Percentiles rank a stretch among this genome's conserved stretches.
Evolutionary conservation across 768 basidiomycete species (phyloP).

Genomic region (Leccinum incarnatum): DNA sequence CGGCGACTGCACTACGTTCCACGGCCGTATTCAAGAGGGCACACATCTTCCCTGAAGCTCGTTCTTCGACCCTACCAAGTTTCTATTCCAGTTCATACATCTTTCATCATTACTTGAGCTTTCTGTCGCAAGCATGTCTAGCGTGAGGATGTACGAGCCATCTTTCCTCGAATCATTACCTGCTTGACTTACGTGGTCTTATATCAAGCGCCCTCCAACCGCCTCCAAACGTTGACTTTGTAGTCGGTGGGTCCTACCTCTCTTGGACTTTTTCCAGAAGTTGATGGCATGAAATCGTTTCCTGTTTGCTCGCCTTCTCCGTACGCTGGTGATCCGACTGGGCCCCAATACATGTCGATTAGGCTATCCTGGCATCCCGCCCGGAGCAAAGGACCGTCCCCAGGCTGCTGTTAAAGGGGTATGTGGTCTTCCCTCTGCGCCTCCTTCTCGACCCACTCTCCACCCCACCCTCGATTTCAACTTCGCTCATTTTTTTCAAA

Average conservation of each 20-base stretch:
- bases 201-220: constrained; percentile 69
- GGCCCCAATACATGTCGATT: constrained; percentile 15
- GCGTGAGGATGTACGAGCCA: constrained; percentile 43
- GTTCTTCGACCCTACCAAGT: neutral
- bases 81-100: neutral
- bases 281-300: neutral
- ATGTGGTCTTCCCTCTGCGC: constrained; percentile 32
- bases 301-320: neutral
- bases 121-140: constrained; percentile 34
- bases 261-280: neutral
- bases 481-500: neutral
- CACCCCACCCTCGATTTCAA: constrained; percentile 1
- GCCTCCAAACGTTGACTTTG: constrained; percentile 87
- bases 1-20: constrained; percentile 11
- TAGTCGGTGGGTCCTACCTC: constrained; percentile 55
- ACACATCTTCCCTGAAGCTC: neutral
- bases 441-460: constrained; percentile 3
- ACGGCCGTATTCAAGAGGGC: constrained; percentile 10
- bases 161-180: neutral
- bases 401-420: constrained; percentile 87
- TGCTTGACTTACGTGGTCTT: constrained; percentile 7
- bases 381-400: constrained; percentile 68
- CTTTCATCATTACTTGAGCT: neutral
- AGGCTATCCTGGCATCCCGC: constrained; percentile 89
- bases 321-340: constrained; percentile 10